Conservation (phyloP, 345 rosid genomes). For the Reutealis trisperma region DNA sequence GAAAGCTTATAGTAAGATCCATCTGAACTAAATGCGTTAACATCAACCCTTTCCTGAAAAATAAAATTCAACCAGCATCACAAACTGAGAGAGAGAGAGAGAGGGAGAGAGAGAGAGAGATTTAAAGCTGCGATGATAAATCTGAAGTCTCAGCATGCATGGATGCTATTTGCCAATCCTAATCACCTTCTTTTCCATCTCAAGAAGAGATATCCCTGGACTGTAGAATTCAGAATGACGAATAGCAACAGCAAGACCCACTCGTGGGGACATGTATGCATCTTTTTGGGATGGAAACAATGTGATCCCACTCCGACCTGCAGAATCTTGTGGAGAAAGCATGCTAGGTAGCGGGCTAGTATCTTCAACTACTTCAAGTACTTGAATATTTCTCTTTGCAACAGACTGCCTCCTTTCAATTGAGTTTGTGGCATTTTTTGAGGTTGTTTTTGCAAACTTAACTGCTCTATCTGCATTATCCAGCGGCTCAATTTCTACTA, state of each 20-base stretch:
- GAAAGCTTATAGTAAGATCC: conserved; percentile 88
- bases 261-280: conserved; percentile 61
- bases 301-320: conserved; percentile 67
- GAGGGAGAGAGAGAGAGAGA: neutral
- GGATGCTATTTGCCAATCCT: neutral
- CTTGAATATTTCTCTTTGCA: conserved; percentile 63
- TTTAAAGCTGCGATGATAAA: conserved; percentile 12
- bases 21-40: conserved; percentile 75
- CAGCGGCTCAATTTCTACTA: conserved; percentile 81
- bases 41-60: conserved; percentile 88
- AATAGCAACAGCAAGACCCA: conserved; percentile 89
- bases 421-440: conserved; percentile 53
- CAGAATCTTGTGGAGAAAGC: conserved; percentile 95
- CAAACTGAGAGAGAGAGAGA: neutral
- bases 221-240: conserved; percentile 72
- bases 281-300: conserved; percentile 83
- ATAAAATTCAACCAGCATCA: conserved; percentile 12
- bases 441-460: conserved; percentile 60
- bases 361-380: conserved; percentile 84
- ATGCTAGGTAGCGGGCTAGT: conserved; percentile 86
- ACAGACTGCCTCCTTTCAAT: conserved; percentile 53
- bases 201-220: conserved; percentile 94
- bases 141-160: neutral
- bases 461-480: conserved; percentile 74
- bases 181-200: conserved; percentile 93